These are phyloP conservation scores for Puccinia horiana DNA, from an alignment of 1,284 basidiomycete genomes.

Conservation along the genomic window DNA sequence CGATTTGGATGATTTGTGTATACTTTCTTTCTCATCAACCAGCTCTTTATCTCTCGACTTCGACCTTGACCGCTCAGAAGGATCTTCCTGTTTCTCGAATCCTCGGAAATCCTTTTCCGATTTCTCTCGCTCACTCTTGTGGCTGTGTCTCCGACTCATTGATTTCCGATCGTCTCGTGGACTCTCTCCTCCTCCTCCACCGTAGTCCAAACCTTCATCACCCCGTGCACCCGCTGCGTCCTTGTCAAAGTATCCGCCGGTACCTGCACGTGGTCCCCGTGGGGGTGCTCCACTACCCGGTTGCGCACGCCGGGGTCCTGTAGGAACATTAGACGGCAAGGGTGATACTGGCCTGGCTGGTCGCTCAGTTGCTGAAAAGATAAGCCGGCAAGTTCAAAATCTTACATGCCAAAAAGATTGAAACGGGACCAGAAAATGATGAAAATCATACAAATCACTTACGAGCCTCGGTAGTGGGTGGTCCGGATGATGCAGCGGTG, in stretches of 20 bases:
- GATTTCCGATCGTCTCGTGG: conserved; percentile 45
- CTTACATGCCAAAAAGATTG: background rate
- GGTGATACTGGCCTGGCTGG: conserved; percentile 37
- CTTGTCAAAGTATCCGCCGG: conserved; percentile 47
- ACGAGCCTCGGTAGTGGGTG: conserved; percentile 22
- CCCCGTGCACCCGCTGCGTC: conserved; percentile 44
- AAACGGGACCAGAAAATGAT: background rate
- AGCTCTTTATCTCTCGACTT: conserved; percentile 47
- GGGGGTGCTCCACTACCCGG: conserved; percentile 9
- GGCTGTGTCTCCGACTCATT: conserved; percentile 36
- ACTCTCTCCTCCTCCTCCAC: conserved; percentile 39
- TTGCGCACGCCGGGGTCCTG: conserved; percentile 33
- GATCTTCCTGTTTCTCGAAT: conserved; percentile 24
- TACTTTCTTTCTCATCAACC: conserved; percentile 37
- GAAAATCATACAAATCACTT: background rate
- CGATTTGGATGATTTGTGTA: conserved; percentile 15
- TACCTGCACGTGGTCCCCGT: conserved; percentile 9
- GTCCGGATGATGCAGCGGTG: background rate
- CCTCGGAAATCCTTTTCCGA: conserved; percentile 3
- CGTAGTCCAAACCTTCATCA: conserved; percentile 48
- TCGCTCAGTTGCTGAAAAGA: conserved; percentile 26
- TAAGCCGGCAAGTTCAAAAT: background rate
- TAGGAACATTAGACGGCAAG: conserved; percentile 43
- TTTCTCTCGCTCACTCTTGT: conserved; percentile 41
- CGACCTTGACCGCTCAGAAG: conserved; percentile 35